Conservation (phyloP, 2,329 filamentous ascomycete species). For the Pyrenochaeta sp. region DNA sequence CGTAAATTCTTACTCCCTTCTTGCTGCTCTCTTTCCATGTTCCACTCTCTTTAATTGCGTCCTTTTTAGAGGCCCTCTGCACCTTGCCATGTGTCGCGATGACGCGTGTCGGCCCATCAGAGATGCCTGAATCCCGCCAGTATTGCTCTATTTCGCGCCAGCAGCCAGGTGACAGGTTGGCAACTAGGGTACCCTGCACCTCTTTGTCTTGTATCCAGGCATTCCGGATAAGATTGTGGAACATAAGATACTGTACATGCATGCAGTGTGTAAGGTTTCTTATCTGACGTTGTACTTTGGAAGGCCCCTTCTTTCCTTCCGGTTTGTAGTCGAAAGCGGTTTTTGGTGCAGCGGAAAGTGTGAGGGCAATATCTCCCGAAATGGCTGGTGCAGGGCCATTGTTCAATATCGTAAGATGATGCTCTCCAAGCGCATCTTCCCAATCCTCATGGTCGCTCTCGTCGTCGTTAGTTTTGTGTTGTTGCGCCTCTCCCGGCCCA, state of each 20-base stretch:
- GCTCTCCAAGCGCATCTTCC: constrained; percentile 50
- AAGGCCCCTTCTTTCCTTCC: constrained; percentile 81
- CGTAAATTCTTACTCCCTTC: constrained; percentile 43
- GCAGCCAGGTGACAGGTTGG: constrained; percentile 38
- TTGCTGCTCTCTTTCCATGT: constrained; percentile 54
- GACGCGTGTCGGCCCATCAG: constrained; percentile 81
- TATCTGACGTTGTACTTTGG: constrained; percentile 83
- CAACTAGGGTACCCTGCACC: constrained; percentile 43
- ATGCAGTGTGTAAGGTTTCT: constrained; percentile 83
- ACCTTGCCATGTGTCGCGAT: constrained; percentile 66
- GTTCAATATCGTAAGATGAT: constrained; percentile 43
- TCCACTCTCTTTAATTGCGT: constrained; percentile 24
- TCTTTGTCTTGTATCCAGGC: constrained; percentile 47
- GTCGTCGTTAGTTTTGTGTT: constrained; percentile 40
- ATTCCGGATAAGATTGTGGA: constrained; percentile 79
- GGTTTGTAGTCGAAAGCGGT: constrained; percentile 46
- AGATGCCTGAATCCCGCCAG: constrained; percentile 80
- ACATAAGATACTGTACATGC: constrained; percentile 87
- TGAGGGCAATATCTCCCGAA: constrained; percentile 77
- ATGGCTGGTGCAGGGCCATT: constrained; percentile 56
- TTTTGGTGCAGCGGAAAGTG: constrained; percentile 56
- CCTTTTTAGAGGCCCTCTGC: constrained; percentile 72
- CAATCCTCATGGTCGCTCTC: constrained; percentile 52
- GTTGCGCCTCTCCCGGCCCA: constrained; percentile 52
- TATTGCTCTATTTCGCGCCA: constrained; percentile 49